phyloP scores from a whole-genome alignment of 225 moss, liverwort and hornwort genomes.

The Thuidium tamariscinum region DNA sequence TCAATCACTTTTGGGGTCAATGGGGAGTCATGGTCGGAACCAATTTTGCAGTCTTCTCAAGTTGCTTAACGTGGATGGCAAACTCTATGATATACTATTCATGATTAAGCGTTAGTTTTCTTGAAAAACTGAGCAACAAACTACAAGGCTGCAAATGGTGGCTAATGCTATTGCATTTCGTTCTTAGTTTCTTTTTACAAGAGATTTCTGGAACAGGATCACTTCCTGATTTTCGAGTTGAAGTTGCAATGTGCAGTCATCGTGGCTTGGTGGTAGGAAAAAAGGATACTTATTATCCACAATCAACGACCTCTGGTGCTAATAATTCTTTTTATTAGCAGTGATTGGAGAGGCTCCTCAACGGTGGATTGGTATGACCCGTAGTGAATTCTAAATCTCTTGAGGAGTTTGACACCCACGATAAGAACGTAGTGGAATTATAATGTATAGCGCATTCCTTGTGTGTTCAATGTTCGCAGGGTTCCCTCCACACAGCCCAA shows the following conservation, averaged over 20 bases:
- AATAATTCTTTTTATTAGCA: background rate
- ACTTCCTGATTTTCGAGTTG: background rate
- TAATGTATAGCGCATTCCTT: background rate
- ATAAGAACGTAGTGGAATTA: background rate
- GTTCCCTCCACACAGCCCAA: slow-evolving; percentile 51
- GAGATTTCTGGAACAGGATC: background rate
- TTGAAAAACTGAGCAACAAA: background rate
- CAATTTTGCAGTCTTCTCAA: background rate
- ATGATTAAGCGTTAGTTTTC: background rate
- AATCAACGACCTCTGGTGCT: slow-evolving; percentile 8
- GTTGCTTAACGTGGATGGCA: background rate
- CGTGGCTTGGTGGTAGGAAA: slow-evolving; percentile 2
- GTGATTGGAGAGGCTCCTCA: background rate
- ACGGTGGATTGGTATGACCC: background rate
- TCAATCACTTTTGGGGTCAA: background rate
- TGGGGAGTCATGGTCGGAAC: background rate
- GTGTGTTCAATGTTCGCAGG: slow-evolving; percentile 23
- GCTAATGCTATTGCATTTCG: too few species aligned
- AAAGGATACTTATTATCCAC: background rate
- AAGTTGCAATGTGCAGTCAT: slow-evolving; percentile 18
- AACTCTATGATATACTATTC: background rate
- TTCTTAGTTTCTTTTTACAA: background rate
- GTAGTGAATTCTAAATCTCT: background rate
- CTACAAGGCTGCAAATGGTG: background rate
- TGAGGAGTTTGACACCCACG: background rate